Evolutionary conservation across 768 basidiomycete species (phyloP), one percentile per base, ranked within the genome.

Genomic region (Xerocomellus intermedius): DNA sequence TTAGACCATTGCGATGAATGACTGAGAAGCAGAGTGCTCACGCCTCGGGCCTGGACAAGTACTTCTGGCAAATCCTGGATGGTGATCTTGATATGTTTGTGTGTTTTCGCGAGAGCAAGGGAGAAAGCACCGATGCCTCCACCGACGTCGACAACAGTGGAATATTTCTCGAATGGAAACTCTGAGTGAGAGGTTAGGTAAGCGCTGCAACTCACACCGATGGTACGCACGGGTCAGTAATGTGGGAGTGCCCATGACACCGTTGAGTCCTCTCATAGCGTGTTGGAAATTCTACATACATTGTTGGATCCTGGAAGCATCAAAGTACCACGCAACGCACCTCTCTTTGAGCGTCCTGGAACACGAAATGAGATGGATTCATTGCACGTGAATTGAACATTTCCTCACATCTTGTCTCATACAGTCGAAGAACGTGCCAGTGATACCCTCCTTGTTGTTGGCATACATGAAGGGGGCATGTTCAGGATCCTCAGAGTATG

Each of bases 81-180:
- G 7, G 65, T 65, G 8, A 74, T 56, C 37, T 65, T 62, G n/a
- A 75, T n/a, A 22, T 71, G 48, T 19, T 70, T 65, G 49, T 69
- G 58, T 21, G 24, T 61, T 30, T 66, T 64, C 3, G 62, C 63
- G 3, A 76, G 63, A 3, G 66, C 63, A 16, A 76, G 50, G 21
- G 69, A 61, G 30, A 68, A 65, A 12, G 65, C 57, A 9, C 74
- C 74, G 17, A 71, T 63, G 8, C 73, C 66, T 41, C 73, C 73
- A 10, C 73, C 74, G 4, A 75, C 63, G 46, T 75, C 74, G 22
- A 73, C 70, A 8, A 74, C 51, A 8, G 64, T 64, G 0, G 70
- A 64, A 43, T 64, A 63, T 24, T 59, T 59, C 10, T 52, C 54
- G 46, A 74, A 75, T 8, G 75, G 70, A 49, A 65, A 74, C 1